These are phyloP conservation scores for Pestalotiopsis sp. DNA, from an alignment of 2,329 filamentous ascomycete genomes.

Conservation along the genomic window DNA sequence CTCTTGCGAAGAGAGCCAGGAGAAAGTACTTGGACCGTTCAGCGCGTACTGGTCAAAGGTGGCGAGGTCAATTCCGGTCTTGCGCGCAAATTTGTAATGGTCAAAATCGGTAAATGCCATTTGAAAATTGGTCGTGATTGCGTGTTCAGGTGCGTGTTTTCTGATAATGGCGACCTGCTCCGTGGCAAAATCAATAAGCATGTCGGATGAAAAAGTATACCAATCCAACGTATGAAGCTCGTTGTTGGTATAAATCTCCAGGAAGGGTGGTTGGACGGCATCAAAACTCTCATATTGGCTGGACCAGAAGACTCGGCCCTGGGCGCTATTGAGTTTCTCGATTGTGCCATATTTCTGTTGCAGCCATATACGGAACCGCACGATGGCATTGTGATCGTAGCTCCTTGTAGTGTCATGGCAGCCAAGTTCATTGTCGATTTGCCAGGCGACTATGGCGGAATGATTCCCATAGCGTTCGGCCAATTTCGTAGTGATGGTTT, in stretches of 20 bases:
- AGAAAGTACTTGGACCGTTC: constrained; percentile 14
- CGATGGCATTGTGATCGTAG: constrained; percentile 22
- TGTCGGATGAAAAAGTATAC: constrained; percentile 26
- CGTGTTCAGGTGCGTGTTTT: constrained; percentile 20
- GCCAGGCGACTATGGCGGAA: constrained; percentile 21
- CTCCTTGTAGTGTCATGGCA: constrained; percentile 22
- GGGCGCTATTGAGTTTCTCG: constrained; percentile 22
- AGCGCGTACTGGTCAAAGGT: constrained; percentile 24
- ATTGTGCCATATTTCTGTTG: constrained; percentile 23
- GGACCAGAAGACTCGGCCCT: constrained; percentile 27
- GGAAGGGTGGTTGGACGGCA: constrained; percentile 21
- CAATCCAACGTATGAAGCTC: constrained; percentile 24
- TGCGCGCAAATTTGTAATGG: constrained; percentile 22
- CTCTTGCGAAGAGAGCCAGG: constrained; percentile 20
- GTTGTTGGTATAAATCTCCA: constrained; percentile 25
- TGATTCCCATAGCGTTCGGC: constrained; percentile 23
- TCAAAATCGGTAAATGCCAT: constrained; percentile 23
- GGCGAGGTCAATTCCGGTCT: constrained; percentile 23
- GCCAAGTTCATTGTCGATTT: constrained; percentile 27
- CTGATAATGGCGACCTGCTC: constrained; percentile 23
- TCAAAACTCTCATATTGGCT: constrained; percentile 24
- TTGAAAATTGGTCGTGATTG: constrained; percentile 25
- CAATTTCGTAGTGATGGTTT: constrained; percentile 22
- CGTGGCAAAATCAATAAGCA: constrained; percentile 25
- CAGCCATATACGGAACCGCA: constrained; percentile 23